These are phyloP conservation scores for Lactarius vividus DNA, from an alignment of 768 basidiomycete species.

Conservation along the genomic window DNA sequence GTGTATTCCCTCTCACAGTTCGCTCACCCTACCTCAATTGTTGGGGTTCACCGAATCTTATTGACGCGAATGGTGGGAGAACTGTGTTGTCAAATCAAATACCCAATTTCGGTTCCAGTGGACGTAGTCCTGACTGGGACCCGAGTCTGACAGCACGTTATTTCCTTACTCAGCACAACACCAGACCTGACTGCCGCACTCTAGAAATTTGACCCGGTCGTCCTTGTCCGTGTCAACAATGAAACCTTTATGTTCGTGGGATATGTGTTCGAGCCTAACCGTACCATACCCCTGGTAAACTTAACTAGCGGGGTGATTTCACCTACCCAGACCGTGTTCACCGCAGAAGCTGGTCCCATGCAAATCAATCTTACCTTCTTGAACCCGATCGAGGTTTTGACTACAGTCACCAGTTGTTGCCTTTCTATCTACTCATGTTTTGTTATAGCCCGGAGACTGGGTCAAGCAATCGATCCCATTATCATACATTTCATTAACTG, in stretches of 20 bases:
- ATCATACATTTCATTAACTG: slow-evolving; percentile 38
- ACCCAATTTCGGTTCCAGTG: no score
- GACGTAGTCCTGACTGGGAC: no score
- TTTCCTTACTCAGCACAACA: background rate
- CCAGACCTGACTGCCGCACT: background rate
- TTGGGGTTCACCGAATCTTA: slow-evolving; percentile 17
- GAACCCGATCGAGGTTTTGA: slow-evolving; percentile 39
- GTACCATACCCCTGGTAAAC: slow-evolving; percentile 3
- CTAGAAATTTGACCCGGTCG: slow-evolving; percentile 12
- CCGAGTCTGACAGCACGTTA: no score
- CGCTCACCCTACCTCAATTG: slow-evolving; percentile 31
- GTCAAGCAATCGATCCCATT: slow-evolving; percentile 41
- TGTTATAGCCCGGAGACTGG: slow-evolving; percentile 36
- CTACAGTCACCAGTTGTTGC: background rate
- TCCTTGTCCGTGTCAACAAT: slow-evolving; percentile 17
- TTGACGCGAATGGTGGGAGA: no score
- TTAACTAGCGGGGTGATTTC: slow-evolving; percentile 33
- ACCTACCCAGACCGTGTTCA: slow-evolving; percentile 37
- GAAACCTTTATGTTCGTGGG: slow-evolving; percentile 27
- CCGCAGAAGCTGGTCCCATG: slow-evolving; percentile 37
- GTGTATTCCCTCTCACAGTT: slow-evolving; percentile 30
- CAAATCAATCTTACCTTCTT: slow-evolving; percentile 40
- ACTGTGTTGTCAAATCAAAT: no score
- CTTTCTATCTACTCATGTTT: background rate
- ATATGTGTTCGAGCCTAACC: no score